A percentile compares a stretch with the other conserved stretches of the same genome.
These are phyloP conservation scores for Chaetoceros muelleri DNA, from an alignment of 108 stramenopile genomes.

Conservation along the genomic window DNA sequence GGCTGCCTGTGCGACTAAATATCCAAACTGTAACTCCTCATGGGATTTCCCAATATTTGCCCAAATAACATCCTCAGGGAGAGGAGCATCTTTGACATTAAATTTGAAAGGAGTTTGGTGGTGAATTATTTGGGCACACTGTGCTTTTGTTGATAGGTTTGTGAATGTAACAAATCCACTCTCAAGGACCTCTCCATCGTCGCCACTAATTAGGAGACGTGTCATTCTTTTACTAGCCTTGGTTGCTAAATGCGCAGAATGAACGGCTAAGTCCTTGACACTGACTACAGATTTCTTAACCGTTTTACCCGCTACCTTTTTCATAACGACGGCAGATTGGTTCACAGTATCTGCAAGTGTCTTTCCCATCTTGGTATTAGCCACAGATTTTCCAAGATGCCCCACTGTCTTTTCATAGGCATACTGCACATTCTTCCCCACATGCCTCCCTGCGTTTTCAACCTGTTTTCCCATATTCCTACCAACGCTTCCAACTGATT, in stretches of 20 bases:
- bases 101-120: slow-evolving; percentile 20
- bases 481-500: not conserved
- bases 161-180: slow-evolving; percentile 28
- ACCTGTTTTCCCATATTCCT: not conserved
- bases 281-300: slow-evolving; percentile 7
- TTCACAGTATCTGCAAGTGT: not conserved
- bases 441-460: not conserved
- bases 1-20: slow-evolving; percentile 25
- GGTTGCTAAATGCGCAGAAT: not conserved
- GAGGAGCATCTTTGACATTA: slow-evolving; percentile 38
- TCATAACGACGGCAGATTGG: slow-evolving; percentile 1
- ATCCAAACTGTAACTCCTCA: slow-evolving; percentile 31
- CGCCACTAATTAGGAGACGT: not conserved
- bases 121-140: slow-evolving; percentile 35
- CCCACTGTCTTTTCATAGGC: not conserved
- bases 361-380: not conserved
- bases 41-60: slow-evolving; percentile 38
- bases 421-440: not conserved
- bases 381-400: not conserved
- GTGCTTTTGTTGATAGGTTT: slow-evolving; percentile 16
- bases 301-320: slow-evolving; percentile 4
- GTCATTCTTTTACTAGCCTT: slow-evolving; percentile 4
- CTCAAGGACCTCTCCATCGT: not conserved
- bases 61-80: slow-evolving; percentile 43
- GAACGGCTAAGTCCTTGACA: not conserved